Evolutionary conservation across 768 basidiomycete genomes (phyloP).

Genomic region (Arthromyces matolae): DNA sequence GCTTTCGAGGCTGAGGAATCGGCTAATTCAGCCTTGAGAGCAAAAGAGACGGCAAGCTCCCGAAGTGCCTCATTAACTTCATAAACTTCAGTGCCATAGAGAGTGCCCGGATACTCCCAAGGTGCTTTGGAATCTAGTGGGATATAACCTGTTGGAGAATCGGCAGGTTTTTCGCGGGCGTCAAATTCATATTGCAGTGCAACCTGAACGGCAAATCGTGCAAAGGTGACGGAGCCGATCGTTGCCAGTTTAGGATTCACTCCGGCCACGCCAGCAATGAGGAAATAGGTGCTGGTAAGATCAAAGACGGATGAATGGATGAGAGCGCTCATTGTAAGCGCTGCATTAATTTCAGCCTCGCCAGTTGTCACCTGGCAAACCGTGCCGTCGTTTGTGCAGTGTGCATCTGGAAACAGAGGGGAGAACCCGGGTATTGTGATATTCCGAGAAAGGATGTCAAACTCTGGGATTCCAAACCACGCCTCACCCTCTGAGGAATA

Average conservation of each 20-base stretch:
- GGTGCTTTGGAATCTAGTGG: constrained; percentile 9
- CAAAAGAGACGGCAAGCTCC: constrained; percentile 7
- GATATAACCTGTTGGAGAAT: constrained; percentile 13
- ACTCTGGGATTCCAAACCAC: constrained; percentile 8
- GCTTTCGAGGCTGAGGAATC: constrained; percentile 9
- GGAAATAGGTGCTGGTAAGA: constrained; percentile 10
- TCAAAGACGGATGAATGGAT: constrained; percentile 10
- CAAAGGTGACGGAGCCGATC: constrained; percentile 11
- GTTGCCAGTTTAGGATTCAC: constrained; percentile 12
- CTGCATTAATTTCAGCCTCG: constrained; percentile 14
- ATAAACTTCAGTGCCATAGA: constrained; percentile 12
- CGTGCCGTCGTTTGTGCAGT: constrained; percentile 7
- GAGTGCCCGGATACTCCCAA: constrained; percentile 5
- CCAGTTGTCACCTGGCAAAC: constrained; percentile 13
- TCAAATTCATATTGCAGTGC: constrained; percentile 14
- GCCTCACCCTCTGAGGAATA: constrained; percentile 8
- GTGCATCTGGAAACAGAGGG: constrained; percentile 6
- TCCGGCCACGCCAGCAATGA: constrained; percentile 13
- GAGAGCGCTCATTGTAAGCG: constrained; percentile 7
- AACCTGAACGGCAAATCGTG: constrained; percentile 14
- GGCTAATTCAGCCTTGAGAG: not conserved
- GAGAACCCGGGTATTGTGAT: constrained; percentile 7
- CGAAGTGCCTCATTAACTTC: constrained; percentile 14
- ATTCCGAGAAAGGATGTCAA: constrained; percentile 9
- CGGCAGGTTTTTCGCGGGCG: constrained; percentile 12